Conservation (phyloP, 1,284 basidiomycete genomes). For the Tranzscheliella williamsii region DNA sequence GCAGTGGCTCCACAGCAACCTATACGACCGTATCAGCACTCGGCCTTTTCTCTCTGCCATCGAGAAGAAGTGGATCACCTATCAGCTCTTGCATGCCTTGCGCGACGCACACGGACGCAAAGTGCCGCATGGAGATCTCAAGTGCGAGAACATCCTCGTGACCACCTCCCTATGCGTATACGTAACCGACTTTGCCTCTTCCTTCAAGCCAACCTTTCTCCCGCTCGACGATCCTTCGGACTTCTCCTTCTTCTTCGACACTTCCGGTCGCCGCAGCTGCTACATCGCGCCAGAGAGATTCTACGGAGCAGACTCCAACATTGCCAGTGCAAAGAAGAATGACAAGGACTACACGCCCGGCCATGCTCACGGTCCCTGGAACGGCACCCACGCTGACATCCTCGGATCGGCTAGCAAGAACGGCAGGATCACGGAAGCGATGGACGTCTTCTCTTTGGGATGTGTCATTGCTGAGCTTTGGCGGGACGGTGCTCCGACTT, state of each 20-base stretch:
- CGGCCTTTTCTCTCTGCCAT: slow-evolving; percentile 87
- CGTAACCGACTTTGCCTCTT: slow-evolving; percentile 90
- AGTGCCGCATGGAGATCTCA: slow-evolving; percentile 94
- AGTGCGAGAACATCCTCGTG: slow-evolving; percentile 95
- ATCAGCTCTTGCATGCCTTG: slow-evolving; percentile 85
- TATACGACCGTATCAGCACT: slow-evolving; percentile 97
- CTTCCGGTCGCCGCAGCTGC: slow-evolving; percentile 86
- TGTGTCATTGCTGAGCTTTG: slow-evolving; percentile 97
- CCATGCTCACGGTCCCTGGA: not conserved
- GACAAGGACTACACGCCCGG: not conserved
- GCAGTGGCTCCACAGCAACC: slow-evolving; percentile 90
- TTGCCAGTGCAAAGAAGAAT: slow-evolving; percentile 62
- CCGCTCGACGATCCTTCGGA: slow-evolving; percentile 96
- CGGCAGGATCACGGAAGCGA: slow-evolving; percentile 84
- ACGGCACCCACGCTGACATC: slow-evolving; percentile 35
- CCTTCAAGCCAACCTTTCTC: slow-evolving; percentile 91
- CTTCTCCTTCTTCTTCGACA: slow-evolving; percentile 98
- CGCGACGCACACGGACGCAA: slow-evolving; percentile 76
- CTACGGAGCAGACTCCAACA: slow-evolving; percentile 75
- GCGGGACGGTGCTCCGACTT: slow-evolving; percentile 88
- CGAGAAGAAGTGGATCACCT: slow-evolving; percentile 98
- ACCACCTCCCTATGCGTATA: slow-evolving; percentile 95
- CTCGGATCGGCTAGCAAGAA: slow-evolving; percentile 65
- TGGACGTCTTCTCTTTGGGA: slow-evolving; percentile 96
- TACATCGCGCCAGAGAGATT: slow-evolving; percentile 97